Evolutionary conservation across 192 early-diverging fungal species (phyloP).

Genomic region (Phlyctochytrium bullatum): DNA sequence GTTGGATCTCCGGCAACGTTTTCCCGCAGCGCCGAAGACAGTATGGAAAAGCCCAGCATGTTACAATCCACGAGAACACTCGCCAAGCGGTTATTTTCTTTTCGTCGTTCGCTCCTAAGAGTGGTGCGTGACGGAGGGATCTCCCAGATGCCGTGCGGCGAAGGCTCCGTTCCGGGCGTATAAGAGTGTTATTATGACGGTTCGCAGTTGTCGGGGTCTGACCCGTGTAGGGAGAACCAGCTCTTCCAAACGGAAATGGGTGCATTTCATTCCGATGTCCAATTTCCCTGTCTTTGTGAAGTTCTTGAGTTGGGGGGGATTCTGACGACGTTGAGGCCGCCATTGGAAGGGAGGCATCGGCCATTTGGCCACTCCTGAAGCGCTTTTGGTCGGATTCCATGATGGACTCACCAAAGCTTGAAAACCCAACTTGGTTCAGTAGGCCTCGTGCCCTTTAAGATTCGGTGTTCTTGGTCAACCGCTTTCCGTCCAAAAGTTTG

Average conservation of each 20-base stretch:
- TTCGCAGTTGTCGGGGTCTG: not conserved
- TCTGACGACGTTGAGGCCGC: no score
- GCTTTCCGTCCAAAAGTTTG: no score
- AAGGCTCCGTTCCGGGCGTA: not conserved
- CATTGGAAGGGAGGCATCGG: not conserved
- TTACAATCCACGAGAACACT: constrained; percentile 1
- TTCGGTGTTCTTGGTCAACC: no score
- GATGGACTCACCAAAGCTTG: no score
- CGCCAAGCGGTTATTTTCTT: not conserved
- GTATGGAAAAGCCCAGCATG: constrained; percentile 1
- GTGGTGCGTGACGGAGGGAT: not conserved
- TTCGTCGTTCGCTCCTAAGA: not conserved
- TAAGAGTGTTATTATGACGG: not conserved
- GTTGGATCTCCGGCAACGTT: not conserved
- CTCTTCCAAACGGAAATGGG: no score
- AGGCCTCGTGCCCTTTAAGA: no score
- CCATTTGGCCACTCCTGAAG: not conserved
- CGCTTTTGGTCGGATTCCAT: no score
- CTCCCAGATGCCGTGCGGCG: not conserved
- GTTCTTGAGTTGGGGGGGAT: no score
- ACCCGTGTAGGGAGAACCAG: no score
- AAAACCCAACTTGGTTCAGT: no score
- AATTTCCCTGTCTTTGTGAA: no score
- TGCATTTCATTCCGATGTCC: no score
- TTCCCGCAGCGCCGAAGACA: not conserved